Base-by-base conservation (phyloP, 179 eudicot genomes). In the Heliamphora pulchella region DNA sequence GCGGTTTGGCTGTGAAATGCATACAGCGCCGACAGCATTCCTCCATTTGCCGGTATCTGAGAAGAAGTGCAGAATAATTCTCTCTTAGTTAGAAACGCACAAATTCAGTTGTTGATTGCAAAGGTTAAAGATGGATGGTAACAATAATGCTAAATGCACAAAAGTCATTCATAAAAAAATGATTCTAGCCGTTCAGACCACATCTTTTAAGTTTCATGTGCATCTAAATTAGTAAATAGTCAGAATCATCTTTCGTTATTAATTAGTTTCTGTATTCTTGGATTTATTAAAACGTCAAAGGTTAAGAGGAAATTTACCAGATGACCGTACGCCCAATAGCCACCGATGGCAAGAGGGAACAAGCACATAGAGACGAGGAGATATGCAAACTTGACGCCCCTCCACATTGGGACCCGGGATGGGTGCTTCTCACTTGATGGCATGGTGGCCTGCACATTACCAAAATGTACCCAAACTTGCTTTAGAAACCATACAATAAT, bases 391-490 rank as follows among this genome's bases (percentile, higher is more conserved):
- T 86, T 88, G 77, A 91, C 92, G 8, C 97, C 98, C 81, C 80
- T 91, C 98, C 98, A 94, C 98, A 94, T 93, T 1, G 98, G 97
- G 64, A 90, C 89, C 10, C 89, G 79, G n/a, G 98, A 94, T 76
- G 97, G 98, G 65, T 88, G 90, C 76, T 93, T 93, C 83, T 90
- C 93, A 67, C 89, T 85, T 41, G 98, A 91, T 14, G 98, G 97
- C 97, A 93, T 94, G 43, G 97, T 94, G 15, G 87, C 98, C 98
- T 94, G 86, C 80, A 78, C 31, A 50, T 11, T 14, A 74, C 39
- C 44, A 6, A 43, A 41, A 50, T 31, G 62, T 46, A 71, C n/a
- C 53, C 74, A 41, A 57, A 55, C 46, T 68, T 14, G 76, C 31
- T 50, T 72, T 51, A 72, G 61, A 72, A 72, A 64, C 10, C 10